A percentile compares a stretch with the other conserved stretches of the same genome.
phyloP scores from a whole-genome alignment of 1,139 yeast genomes.

The Sugiyamaella sp. region DNA sequence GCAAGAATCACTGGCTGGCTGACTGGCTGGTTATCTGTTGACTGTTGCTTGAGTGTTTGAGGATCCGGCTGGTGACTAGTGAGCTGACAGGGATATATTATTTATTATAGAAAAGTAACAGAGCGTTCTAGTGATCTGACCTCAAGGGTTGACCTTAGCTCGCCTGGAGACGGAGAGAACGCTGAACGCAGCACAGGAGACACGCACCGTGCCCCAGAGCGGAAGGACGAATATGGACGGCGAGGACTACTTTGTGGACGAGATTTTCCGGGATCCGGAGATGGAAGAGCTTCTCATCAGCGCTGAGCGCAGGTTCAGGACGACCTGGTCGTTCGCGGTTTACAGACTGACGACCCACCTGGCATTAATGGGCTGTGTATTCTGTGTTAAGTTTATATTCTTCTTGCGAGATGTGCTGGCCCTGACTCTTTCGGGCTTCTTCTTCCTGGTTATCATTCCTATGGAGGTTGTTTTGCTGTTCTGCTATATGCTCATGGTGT shows the following conservation, averaged over 20 bases:
- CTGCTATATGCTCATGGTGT: slow-evolving; percentile 23
- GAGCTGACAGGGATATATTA: too few species aligned
- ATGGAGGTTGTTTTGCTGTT: slow-evolving; percentile 29
- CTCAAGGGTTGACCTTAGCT: too few species aligned
- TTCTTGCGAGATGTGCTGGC: slow-evolving; percentile 28
- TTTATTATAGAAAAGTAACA: too few species aligned
- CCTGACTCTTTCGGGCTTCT: slow-evolving; percentile 21
- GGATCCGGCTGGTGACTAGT: too few species aligned
- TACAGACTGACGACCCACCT: slow-evolving; percentile 14
- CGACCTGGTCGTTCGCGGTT: slow-evolving; percentile 25
- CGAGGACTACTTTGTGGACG: not conserved
- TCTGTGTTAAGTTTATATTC: slow-evolving; percentile 29
- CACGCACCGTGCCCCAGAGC: too few species aligned
- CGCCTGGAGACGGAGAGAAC: too few species aligned
- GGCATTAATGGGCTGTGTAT: slow-evolving; percentile 23
- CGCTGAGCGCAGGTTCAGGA: slow-evolving; percentile 28
- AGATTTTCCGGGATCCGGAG: not conserved
- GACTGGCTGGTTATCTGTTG: too few species aligned
- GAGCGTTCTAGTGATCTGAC: too few species aligned
- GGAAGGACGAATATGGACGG: not conserved
- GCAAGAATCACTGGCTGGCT: too few species aligned
- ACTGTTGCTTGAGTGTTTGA: too few species aligned
- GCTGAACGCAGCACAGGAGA: too few species aligned
- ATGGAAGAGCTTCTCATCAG: slow-evolving; percentile 25
- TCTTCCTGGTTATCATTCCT: slow-evolving; percentile 28